Evolutionary conservation across 345 rosid species (phyloP), one percentile per base, ranked within the genome.

Genomic region (Camelina laxa): DNA sequence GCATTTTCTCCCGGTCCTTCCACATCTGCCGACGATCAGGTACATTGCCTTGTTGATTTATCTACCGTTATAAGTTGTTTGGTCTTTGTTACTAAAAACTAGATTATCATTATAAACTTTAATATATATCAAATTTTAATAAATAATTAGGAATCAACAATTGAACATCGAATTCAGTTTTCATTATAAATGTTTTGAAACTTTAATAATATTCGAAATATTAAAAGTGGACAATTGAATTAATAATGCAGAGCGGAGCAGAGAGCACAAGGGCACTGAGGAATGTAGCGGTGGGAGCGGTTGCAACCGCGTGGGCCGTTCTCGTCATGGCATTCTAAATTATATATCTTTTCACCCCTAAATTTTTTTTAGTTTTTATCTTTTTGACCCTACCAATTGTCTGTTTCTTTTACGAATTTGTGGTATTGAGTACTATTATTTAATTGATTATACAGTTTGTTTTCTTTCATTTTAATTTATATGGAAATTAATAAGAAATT

Each of bases 221-320:
- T 49, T 72, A 15, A n/a, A 72, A 5, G 12, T 22, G 17, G 27
- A 38, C 5, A 38, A 50, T 47, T 14, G 15, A 39, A 57, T 60
- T 22, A 48, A 69, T 73, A 56, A 69, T 73, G 86, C 96, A 90
- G 96, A 88, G 85, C 16, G 88, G 89, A 76, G 88, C 88, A 60
- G 87, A 72, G 19, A 67, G 65, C 9, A 76, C 69, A 30, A 76
- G 75, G 27, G 56, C 61, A 19, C n/a, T 77, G 79, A 68, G 73
- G 75, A 84, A 73, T 77, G 62, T 84, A 69, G 82, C 80, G 31
- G 80, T 84, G 59, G 85, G 82, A 30, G 81, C 77, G 73, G 65
- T 76, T 80, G 88, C 86, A 13, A 49, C 84, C 77, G 92, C 87
- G 75, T 86, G 84, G 85, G 85, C 82, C 10, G 71, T 81, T 73